A percentile compares a stretch with the other conserved stretches of the same genome.
Conservation (phyloP, 2,329 filamentous ascomycete genomes). For the Neonectria magnoliae region DNA sequence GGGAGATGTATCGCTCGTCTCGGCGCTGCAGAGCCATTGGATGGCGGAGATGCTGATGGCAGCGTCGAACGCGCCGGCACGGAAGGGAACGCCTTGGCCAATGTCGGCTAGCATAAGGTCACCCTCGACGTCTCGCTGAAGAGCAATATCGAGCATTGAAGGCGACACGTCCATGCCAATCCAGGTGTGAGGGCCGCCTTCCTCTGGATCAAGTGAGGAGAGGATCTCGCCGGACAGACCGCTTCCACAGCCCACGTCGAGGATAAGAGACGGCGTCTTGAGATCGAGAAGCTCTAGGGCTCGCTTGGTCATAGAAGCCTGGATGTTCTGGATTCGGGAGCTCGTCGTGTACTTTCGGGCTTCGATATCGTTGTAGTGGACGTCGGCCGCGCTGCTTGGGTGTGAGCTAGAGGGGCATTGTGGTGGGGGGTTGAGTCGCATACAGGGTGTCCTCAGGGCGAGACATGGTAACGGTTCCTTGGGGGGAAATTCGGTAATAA, state of each 20-base stretch:
- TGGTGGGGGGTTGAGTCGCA: conserved; percentile 44
- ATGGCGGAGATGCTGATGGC: conserved; percentile 95
- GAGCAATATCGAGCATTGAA: conserved; percentile 95
- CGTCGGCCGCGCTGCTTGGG: conserved; percentile 80
- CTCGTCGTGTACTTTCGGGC: conserved; percentile 97
- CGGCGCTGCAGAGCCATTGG: conserved; percentile 99
- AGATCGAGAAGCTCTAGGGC: conserved; percentile 93
- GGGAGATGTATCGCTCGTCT: conserved; percentile 84
- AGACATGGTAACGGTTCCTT: conserved; percentile 73
- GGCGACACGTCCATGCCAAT: conserved; percentile 96
- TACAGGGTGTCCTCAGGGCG: conserved; percentile 96
- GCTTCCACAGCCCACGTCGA: conserved; percentile 96
- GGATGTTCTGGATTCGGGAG: conserved; percentile 94
- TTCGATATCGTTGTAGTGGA: conserved; percentile 96
- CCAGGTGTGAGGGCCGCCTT: conserved; percentile 91
- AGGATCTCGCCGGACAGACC: conserved; percentile 95
- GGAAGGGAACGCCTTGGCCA: conserved; percentile 93
- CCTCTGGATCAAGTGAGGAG: conserved; percentile 72
- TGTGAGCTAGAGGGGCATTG: conserved; percentile 41
- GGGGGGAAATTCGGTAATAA: neutral
- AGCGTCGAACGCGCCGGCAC: conserved; percentile 91
- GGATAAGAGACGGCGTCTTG: conserved; percentile 81
- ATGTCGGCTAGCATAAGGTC: conserved; percentile 96
- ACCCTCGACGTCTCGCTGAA: conserved; percentile 91
- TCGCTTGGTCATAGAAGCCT: conserved; percentile 92